These are phyloP conservation scores for Thielaviopsis punctulata DNA, from an alignment of 2,329 filamentous ascomycete genomes.

Conservation along the genomic window DNA sequence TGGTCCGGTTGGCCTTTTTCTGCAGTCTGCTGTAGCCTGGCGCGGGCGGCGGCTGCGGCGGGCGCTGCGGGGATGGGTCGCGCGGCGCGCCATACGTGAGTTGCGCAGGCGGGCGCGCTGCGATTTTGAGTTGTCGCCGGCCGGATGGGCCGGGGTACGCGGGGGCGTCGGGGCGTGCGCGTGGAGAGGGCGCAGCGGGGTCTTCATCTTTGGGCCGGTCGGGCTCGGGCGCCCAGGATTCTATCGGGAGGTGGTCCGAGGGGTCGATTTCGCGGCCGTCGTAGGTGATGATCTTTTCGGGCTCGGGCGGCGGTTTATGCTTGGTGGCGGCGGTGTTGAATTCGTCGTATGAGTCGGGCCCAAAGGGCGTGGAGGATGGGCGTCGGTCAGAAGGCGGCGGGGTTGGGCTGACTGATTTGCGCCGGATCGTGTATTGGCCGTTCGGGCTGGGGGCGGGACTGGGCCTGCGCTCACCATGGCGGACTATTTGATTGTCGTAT, in stretches of 20 bases:
- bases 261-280: slow-evolving; percentile 66
- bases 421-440: slow-evolving; percentile 36
- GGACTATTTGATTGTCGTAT: slow-evolving; percentile 4
- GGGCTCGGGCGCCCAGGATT: slow-evolving; percentile 62
- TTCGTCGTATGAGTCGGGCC: slow-evolving; percentile 58
- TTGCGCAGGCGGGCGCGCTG: slow-evolving; percentile 27
- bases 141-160: slow-evolving; percentile 8
- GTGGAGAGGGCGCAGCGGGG: slow-evolving; percentile 20
- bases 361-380: slow-evolving; percentile 43
- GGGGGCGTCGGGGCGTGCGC: slow-evolving; percentile 33
- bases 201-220: slow-evolving; percentile 27
- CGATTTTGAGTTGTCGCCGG: slow-evolving; percentile 34
- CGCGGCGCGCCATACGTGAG: slow-evolving; percentile 19
- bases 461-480: slow-evolving; percentile 5
- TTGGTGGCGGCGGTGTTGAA: slow-evolving; percentile 43
- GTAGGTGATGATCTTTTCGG: slow-evolving; percentile 56
- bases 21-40: slow-evolving; percentile 42
- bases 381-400: slow-evolving; percentile 34
- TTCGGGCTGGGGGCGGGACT: slow-evolving; percentile 17
- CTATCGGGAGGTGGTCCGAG: slow-evolving; percentile 62
- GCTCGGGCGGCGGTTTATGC: slow-evolving; percentile 18
- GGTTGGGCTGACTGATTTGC: slow-evolving; percentile 60
- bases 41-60: slow-evolving; percentile 15
- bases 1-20: slow-evolving; percentile 38
- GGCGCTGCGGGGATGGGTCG: slow-evolving; percentile 18